Conservation (phyloP, 2,329 filamentous ascomycete species). For the Botryotinia globosa region DNA sequence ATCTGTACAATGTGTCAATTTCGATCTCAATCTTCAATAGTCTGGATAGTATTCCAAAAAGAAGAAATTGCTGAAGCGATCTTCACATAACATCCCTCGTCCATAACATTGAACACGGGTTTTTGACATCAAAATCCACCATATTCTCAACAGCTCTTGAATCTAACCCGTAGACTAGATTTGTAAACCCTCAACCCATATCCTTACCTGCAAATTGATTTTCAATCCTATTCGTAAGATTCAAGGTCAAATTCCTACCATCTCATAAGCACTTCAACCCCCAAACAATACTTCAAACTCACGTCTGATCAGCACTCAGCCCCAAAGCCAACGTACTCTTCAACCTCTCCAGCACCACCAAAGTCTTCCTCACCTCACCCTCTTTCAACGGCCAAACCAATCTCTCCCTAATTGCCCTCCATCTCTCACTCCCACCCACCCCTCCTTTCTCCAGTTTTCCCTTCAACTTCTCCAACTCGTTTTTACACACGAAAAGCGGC, state of each 20-base stretch:
- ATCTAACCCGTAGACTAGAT: background rate
- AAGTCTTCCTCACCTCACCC: constrained; percentile 23
- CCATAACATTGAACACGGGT: background rate
- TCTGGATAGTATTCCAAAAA: background rate
- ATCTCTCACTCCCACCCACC: constrained; percentile 14
- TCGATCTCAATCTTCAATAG: background rate
- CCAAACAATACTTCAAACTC: background rate
- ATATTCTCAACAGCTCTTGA: background rate
- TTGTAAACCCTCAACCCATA: background rate
- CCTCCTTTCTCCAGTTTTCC: constrained; percentile 24
- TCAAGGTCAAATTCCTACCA: constrained; percentile 19
- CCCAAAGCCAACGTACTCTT: constrained; percentile 29
- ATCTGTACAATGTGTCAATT: constrained; percentile 15
- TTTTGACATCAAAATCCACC: too few relatives aligned
- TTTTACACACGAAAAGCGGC: constrained; percentile 23
- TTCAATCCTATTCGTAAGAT: constrained; percentile 25
- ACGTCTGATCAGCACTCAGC: constrained; percentile 29
- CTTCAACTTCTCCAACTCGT: constrained; percentile 24
- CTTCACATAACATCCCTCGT: background rate
- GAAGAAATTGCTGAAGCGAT: background rate
- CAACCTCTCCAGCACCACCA: constrained; percentile 26
- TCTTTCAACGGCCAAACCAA: constrained; percentile 29
- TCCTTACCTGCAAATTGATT: constrained; percentile 22
- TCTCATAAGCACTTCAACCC: background rate
- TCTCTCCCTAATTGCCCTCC: constrained; percentile 23